These are phyloP conservation scores for Lasiosphaeria miniovina DNA, from an alignment of 495 filamentous ascomycete genomes.

Conservation along the genomic window DNA sequence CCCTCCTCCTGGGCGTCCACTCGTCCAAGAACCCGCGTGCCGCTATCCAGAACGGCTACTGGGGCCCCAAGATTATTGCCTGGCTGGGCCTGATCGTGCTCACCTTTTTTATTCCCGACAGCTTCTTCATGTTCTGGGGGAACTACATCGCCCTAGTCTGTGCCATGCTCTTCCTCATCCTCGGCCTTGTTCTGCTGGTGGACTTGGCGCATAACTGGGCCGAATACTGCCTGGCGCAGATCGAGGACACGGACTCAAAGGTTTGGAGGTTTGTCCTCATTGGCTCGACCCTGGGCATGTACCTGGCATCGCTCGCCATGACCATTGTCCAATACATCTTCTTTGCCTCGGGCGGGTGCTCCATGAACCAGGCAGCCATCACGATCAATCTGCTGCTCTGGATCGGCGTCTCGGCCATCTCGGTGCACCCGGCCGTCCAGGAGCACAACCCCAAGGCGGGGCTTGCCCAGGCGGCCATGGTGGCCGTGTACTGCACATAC, in stretches of 20 bases:
- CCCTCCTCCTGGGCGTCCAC: constrained; percentile 81
- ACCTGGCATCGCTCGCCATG: constrained; percentile 82
- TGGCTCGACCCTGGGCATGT: constrained; percentile 92
- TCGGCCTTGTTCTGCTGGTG: constrained; percentile 88
- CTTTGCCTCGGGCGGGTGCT: constrained; percentile 78
- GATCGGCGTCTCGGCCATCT: constrained; percentile 75
- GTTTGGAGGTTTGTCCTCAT: constrained; percentile 84
- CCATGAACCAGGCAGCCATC: constrained; percentile 86
- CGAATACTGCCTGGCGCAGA: constrained; percentile 89
- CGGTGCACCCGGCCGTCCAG: constrained; percentile 87
- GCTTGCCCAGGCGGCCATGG: constrained; percentile 94
- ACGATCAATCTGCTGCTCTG: constrained; percentile 83
- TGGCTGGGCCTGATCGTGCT: constrained; percentile 85
- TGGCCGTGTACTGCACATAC: constrained; percentile 96
- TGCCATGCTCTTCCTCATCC: constrained; percentile 89
- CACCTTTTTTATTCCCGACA: constrained; percentile 92
- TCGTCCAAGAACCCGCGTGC: constrained; percentile 86
- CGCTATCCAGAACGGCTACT: constrained; percentile 89
- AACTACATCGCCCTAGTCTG: constrained; percentile 87
- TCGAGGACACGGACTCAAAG: constrained; percentile 82
- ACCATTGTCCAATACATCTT: constrained; percentile 97
- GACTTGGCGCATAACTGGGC: constrained; percentile 98
- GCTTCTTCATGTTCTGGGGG: constrained; percentile 94
- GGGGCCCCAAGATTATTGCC: constrained; percentile 74
- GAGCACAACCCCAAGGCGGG: constrained; percentile 91